Percentiles rank a stretch among this genome's conserved stretches.
Evolutionary conservation across 2,329 filamentous ascomycete genomes (phyloP).

Genomic region (Pestalotiopsis fici): DNA sequence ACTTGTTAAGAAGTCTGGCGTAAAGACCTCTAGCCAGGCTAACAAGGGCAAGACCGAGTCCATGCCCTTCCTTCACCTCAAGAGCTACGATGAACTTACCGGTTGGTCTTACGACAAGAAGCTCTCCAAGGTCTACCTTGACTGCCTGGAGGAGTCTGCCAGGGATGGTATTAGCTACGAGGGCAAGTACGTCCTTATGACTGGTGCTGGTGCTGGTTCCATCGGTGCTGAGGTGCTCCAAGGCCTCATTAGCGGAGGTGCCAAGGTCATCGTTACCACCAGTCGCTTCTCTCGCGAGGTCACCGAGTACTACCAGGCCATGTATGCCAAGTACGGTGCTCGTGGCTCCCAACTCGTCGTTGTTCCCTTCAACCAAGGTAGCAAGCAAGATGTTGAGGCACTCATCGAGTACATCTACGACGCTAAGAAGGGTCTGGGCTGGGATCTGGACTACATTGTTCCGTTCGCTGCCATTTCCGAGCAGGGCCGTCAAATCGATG

Average conservation of each 20-base stretch:
- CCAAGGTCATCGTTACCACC: conserved; percentile 95
- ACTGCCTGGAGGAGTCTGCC: conserved; percentile 87
- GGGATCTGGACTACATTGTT: conserved; percentile 95
- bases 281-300: conserved; percentile 96
- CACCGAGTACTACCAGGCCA: conserved; percentile 98
- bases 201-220: conserved; percentile 93
- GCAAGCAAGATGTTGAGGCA: conserved; percentile 95
- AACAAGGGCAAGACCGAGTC: conserved; percentile 93
- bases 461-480: conserved; percentile 98
- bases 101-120: conserved; percentile 99
- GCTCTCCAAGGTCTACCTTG: conserved; percentile 88
- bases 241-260: conserved; percentile 93
- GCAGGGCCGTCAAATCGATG: conserved; percentile 96
- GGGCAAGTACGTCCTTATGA: conserved; percentile 97
- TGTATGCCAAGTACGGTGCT: conserved; percentile 93
- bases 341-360: conserved; percentile 96
- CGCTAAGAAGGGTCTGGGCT: conserved; percentile 91
- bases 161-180: conserved; percentile 86
- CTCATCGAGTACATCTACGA: conserved; percentile 97
- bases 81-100: conserved; percentile 87
- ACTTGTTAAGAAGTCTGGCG: conserved; percentile 47
- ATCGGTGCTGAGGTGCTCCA: conserved; percentile 97
- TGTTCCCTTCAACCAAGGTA: conserved; percentile 98
- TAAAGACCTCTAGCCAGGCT: conserved; percentile 54
- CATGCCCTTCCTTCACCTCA: conserved; percentile 95